These are phyloP conservation scores for Cerrena zonata DNA, from an alignment of 1,284 basidiomycete genomes.

Conservation along the genomic window DNA sequence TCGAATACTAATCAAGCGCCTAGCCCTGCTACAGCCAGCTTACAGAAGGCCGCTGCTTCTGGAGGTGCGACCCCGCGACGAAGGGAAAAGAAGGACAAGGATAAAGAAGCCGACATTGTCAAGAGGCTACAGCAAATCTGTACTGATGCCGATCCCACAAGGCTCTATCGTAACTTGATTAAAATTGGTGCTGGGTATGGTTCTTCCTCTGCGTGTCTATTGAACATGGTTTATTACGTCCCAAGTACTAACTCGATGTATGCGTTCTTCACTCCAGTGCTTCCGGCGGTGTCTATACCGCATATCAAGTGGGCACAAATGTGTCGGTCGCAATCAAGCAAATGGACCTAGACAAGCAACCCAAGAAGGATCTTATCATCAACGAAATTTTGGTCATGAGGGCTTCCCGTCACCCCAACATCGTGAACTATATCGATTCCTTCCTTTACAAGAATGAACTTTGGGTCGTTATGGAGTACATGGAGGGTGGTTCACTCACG, in stretches of 20 bases:
- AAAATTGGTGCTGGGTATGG: conserved; percentile 97
- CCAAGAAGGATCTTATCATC: conserved; percentile 99
- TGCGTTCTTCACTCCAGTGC: conserved; percentile 50
- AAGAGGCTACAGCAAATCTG: conserved; percentile 89
- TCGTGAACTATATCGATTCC: conserved; percentile 99
- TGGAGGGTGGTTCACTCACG: conserved; percentile 91
- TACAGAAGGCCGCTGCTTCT: conserved; percentile 51
- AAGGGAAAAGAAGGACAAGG: conserved; percentile 83
- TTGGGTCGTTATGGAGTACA: conserved; percentile 99
- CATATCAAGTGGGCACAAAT: conserved; percentile 92
- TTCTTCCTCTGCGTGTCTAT: conserved; percentile 1
- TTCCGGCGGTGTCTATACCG: conserved; percentile 96
- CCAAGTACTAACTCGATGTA: background rate
- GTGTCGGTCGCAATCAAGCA: conserved; percentile 97
- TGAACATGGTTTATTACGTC: background rate
- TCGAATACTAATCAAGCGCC: conserved; percentile 29
- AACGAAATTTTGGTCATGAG: conserved; percentile 99
- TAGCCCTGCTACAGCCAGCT: conserved; percentile 50
- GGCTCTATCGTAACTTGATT: conserved; percentile 84
- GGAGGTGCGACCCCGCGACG: conserved; percentile 75
- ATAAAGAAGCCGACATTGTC: conserved; percentile 86
- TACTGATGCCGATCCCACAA: conserved; percentile 94
- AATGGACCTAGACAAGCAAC: conserved; percentile 99
- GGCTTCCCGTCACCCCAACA: conserved; percentile 91
- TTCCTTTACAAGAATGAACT: conserved; percentile 96